Evolutionary conservation across 1,139 yeast genomes (phyloP).

Genomic region (Debaryomyces sp.): DNA sequence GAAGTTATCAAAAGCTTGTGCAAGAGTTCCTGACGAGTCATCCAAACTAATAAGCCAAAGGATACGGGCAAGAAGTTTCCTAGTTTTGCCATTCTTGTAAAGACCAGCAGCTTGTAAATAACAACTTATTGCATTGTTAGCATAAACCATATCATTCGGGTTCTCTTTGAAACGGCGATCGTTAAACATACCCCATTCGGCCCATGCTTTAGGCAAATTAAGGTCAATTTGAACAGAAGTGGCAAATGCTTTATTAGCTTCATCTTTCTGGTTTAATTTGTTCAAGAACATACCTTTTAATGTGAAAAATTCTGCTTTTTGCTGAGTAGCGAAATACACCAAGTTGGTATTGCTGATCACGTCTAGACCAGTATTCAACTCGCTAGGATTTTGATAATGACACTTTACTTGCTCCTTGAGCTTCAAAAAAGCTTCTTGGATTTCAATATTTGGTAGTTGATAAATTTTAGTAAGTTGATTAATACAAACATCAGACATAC

Average conservation of each 20-base stretch:
- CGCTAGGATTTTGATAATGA: slow-evolving; percentile 86
- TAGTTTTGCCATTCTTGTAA: slow-evolving; percentile 88
- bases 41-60: slow-evolving; percentile 94
- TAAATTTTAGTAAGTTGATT: slow-evolving; percentile 91
- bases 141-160: slow-evolving; percentile 80
- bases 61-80: slow-evolving; percentile 85
- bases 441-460: slow-evolving; percentile 95
- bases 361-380: slow-evolving; percentile 90
- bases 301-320: slow-evolving; percentile 96
- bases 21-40: slow-evolving; percentile 77
- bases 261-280: slow-evolving; percentile 84
- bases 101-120: slow-evolving; percentile 97
- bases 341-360: slow-evolving; percentile 95
- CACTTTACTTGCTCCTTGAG: slow-evolving; percentile 97
- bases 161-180: slow-evolving; percentile 86
- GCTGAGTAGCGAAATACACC: slow-evolving; percentile 95
- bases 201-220: slow-evolving; percentile 97
- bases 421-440: slow-evolving; percentile 95
- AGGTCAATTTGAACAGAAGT: slow-evolving; percentile 96
- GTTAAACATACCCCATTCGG: slow-evolving; percentile 98
- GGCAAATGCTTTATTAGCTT: slow-evolving; percentile 96
- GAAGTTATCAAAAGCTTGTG: slow-evolving; percentile 88
- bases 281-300: slow-evolving; percentile 97
- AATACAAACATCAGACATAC: slow-evolving; percentile 95
- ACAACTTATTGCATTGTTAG: slow-evolving; percentile 93